Evolutionary conservation across 1,139 yeast genomes (phyloP).

Genomic region (Taphrina pruni): DNA sequence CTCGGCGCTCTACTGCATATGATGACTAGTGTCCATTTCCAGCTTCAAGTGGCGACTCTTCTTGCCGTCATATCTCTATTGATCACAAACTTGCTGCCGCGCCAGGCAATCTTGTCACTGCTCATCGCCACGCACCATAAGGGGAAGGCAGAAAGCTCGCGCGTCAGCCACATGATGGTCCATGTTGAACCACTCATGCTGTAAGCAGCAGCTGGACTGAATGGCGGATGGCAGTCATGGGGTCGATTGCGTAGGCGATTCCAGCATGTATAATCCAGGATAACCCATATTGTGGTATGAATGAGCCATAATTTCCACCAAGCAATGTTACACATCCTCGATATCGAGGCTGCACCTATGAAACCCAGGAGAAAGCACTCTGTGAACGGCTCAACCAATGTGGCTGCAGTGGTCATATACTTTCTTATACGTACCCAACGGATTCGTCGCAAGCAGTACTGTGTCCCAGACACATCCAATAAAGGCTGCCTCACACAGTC

Average conservation of each 20-base stretch:
- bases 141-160: slow-evolving; percentile 81
- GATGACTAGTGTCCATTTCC: not conserved
- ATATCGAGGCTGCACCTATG: slow-evolving; percentile 58
- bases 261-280: slow-evolving; percentile 55
- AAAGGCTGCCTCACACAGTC: slow-evolving; percentile 84
- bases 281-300: slow-evolving; percentile 66
- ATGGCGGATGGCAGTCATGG: slow-evolving; percentile 49
- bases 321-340: slow-evolving; percentile 51
- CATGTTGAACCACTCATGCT: slow-evolving; percentile 50
- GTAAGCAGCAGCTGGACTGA: slow-evolving; percentile 50
- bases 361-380: slow-evolving; percentile 72
- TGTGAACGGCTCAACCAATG: slow-evolving; percentile 84
- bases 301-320: slow-evolving; percentile 62
- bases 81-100: slow-evolving; percentile 76
- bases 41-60: slow-evolving; percentile 53
- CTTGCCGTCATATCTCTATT: slow-evolving; percentile 76
- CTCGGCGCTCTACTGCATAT: not conserved
- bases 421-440: slow-evolving; percentile 90
- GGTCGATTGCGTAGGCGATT: slow-evolving; percentile 48
- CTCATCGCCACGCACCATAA: slow-evolving; percentile 81
- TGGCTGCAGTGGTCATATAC: slow-evolving; percentile 86
- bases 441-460: slow-evolving; percentile 70
- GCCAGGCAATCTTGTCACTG: slow-evolving; percentile 82
- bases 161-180: slow-evolving; percentile 64
- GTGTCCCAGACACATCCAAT: slow-evolving; percentile 58